Evolutionary conservation across 306 rosid genomes (phyloP).

Genomic region (Citrullus colocynthis): DNA sequence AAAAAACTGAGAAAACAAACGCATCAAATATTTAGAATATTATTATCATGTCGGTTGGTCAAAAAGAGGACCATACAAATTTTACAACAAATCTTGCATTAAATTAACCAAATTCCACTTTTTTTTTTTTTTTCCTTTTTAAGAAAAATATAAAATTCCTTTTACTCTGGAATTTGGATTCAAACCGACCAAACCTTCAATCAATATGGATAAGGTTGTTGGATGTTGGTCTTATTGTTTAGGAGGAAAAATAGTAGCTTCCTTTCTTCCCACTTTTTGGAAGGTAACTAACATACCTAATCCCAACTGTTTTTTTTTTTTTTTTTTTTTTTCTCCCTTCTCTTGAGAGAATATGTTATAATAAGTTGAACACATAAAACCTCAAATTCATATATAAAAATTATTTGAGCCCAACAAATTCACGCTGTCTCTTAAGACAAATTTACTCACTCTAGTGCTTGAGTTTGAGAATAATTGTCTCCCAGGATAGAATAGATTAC

Average conservation of each 20-base stretch:
- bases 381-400: too few species aligned
- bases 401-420: too few species aligned
- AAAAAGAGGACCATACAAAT: not conserved
- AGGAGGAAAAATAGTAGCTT: not conserved
- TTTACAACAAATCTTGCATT: not conserved
- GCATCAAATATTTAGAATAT: not conserved
- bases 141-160: not conserved
- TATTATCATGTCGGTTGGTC: not conserved
- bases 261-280: not conserved
- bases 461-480: too few species aligned
- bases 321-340: not conserved
- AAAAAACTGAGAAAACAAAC: too few species aligned
- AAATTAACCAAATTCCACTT: not conserved
- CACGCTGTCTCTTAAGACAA: too few species aligned
- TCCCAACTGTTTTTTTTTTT: not conserved
- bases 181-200: not conserved
- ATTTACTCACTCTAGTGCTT: too few species aligned
- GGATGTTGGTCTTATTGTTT: not conserved
- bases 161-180: not conserved
- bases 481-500: too few species aligned
- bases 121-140: not conserved
- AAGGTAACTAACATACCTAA: conserved; percentile 2
- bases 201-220: not conserved
- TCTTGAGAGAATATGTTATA: too few species aligned
- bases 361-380: too few species aligned